Evolutionary conservation across 768 basidiomycete genomes (phyloP).

Genomic region (Sporobolomyces pararoseus): DNA sequence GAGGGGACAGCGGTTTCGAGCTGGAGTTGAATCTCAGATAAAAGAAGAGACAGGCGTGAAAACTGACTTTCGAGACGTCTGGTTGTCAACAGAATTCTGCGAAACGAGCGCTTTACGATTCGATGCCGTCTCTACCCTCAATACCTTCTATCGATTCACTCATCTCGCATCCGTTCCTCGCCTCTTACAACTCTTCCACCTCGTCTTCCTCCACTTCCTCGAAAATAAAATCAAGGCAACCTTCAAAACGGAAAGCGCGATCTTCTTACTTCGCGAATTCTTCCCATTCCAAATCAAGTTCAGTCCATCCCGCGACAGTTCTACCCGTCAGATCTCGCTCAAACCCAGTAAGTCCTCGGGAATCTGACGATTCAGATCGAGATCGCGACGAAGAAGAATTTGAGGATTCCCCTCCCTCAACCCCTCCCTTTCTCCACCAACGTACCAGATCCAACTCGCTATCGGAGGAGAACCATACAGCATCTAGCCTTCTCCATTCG

Average conservation of each 20-base stretch:
- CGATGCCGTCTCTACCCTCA: constrained; percentile 28
- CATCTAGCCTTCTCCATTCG: neutral
- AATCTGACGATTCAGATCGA: constrained; percentile 15
- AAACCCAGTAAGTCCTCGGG: neutral
- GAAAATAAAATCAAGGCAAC: neutral
- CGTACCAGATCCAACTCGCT: neutral
- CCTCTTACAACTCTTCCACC: constrained; percentile 6
- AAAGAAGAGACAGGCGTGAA: neutral
- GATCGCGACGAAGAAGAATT: constrained; percentile 21
- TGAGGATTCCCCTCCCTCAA: neutral
- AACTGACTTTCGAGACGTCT: neutral
- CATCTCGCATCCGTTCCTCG: constrained; percentile 10
- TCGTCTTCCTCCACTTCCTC: neutral
- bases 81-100: neutral
- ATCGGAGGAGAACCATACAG: neutral
- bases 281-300: too few relatives aligned
- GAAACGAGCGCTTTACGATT: constrained; percentile 29
- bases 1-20: too few relatives aligned
- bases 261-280: neutral
- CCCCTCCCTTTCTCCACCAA: neutral
- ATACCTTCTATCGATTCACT: constrained; percentile 20
- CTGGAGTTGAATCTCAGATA: too few relatives aligned
- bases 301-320: too few relatives aligned
- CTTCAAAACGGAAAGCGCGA: neutral
- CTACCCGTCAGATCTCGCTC: neutral